phyloP scores from a whole-genome alignment of 441 rosid species.

The Populus tomentosa region DNA sequence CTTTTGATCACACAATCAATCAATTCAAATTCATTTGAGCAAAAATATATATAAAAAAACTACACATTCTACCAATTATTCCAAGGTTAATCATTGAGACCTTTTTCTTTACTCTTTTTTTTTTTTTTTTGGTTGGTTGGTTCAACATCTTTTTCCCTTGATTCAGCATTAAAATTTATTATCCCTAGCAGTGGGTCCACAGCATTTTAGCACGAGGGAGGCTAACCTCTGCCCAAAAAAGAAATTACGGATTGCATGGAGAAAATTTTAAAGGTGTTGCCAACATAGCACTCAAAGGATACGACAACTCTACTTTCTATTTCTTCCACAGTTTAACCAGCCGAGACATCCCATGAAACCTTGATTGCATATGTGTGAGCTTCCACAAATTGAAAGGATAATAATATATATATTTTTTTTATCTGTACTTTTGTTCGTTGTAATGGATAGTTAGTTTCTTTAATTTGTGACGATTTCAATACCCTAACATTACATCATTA shows the following conservation, averaged over 20 bases:
- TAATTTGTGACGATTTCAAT: slow-evolving; percentile 10
- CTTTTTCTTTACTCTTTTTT: no score
- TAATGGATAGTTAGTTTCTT: neutral
- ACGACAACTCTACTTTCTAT: neutral
- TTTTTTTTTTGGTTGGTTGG: neutral
- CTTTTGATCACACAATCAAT: neutral
- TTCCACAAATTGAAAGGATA: neutral
- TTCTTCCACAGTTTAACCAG: neutral
- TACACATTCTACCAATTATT: neutral
- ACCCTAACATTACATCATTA: slow-evolving; percentile 6
- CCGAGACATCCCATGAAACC: neutral
- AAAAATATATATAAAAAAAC: neutral
- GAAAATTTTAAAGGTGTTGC: neutral
- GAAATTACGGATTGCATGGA: neutral
- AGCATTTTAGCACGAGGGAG: neutral
- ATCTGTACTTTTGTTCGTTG: no score
- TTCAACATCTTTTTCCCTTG: neutral
- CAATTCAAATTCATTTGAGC: neutral
- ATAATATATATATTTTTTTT: neutral
- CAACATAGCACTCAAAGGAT: neutral
- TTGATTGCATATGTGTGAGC: no score
- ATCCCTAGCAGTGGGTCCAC: neutral
- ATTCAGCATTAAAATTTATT: no score
- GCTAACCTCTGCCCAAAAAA: neutral
- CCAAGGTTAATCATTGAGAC: no score